A percentile compares a stretch with the other conserved stretches of the same genome.
These are phyloP conservation scores for Corchorus olitorius DNA, from an alignment of 345 rosid species.

Conservation along the genomic window DNA sequence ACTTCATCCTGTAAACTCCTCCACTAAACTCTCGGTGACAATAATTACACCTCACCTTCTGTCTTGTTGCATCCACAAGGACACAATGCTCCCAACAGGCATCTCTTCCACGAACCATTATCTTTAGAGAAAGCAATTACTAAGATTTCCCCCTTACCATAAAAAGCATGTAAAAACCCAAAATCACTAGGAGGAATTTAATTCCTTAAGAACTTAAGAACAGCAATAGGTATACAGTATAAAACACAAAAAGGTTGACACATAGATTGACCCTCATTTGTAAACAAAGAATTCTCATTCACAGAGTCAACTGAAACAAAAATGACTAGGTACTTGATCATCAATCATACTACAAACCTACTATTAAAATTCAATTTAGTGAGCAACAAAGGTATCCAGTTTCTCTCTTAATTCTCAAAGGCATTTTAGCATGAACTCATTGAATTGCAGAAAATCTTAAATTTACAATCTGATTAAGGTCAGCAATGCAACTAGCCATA, in stretches of 20 bases:
- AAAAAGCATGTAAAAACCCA: background rate
- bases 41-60: conserved; percentile 68
- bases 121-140: conserved; percentile 19
- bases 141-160: background rate
- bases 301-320: background rate
- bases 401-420: too few relatives aligned
- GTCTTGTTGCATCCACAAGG: conserved; percentile 57
- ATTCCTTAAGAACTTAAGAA: background rate
- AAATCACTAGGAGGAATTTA: background rate
- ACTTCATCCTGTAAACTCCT: conserved; percentile 71
- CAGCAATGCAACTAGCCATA: background rate
- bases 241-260: conserved; percentile 1
- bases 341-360: background rate
- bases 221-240: background rate
- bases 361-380: background rate
- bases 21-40: conserved; percentile 63
- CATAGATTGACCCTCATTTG: background rate
- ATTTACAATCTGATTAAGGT: background rate
- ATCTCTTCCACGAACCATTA: conserved; percentile 69
- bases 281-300: background rate
- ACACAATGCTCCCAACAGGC: conserved; percentile 71
- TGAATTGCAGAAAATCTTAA: background rate
- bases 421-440: background rate
- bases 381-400: background rate
- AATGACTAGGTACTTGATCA: background rate